Evolutionary conservation across 2,329 filamentous ascomycete species (phyloP).

Genomic region (Pseudogymnoascus sp.): DNA sequence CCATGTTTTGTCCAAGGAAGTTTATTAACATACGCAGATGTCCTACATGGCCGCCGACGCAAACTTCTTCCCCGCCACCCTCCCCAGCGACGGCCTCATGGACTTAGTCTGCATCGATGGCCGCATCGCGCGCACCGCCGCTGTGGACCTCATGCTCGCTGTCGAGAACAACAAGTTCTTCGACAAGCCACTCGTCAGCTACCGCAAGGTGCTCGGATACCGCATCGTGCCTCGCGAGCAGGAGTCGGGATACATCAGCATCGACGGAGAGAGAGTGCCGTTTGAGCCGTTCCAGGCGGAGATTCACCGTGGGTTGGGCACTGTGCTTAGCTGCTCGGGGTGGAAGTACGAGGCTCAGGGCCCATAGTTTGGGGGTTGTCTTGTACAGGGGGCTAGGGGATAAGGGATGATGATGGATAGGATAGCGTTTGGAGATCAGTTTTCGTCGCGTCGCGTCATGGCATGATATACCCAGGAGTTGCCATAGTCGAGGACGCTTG

Average conservation of each 20-base stretch:
- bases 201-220: constrained; percentile 83
- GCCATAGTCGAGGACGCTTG: neutral
- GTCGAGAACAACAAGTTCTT: constrained; percentile 72
- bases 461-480: constrained; percentile 16
- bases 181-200: constrained; percentile 67
- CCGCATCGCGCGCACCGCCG: constrained; percentile 58
- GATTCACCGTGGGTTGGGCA: constrained; percentile 73
- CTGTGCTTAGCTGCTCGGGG: constrained; percentile 70
- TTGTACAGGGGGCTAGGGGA: neutral
- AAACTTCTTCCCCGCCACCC: constrained; percentile 79
- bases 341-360: constrained; percentile 62
- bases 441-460: constrained; percentile 10
- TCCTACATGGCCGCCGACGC: constrained; percentile 80
- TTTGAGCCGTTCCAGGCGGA: constrained; percentile 91
- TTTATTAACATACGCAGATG: constrained; percentile 49
- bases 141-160: constrained; percentile 62
- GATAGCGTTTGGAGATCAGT: constrained; percentile 11
- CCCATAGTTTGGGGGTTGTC: constrained; percentile 26
- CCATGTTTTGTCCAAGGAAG: neutral
- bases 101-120: constrained; percentile 79
- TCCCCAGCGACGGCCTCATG: constrained; percentile 77
- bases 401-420: neutral
- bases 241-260: constrained; percentile 76
- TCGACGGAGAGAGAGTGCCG: constrained; percentile 82
- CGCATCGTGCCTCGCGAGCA: constrained; percentile 70